Conservation (phyloP, 2,329 filamentous ascomycete species). For the Fusarium sp. region DNA sequence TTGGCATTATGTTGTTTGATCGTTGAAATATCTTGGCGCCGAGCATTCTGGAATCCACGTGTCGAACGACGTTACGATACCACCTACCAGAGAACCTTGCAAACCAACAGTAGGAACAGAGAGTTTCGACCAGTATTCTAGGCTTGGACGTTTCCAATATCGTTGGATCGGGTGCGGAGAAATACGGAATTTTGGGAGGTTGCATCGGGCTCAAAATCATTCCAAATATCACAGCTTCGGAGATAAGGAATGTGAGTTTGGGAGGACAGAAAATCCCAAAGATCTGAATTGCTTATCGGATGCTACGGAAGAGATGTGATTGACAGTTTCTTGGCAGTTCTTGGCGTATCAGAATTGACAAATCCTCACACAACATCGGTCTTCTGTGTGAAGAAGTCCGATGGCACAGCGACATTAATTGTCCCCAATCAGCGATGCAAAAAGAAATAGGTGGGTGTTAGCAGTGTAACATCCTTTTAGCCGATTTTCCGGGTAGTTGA, state of each 20-base stretch:
- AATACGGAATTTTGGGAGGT: neutral
- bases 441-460: neutral
- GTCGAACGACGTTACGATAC: neutral
- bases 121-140: neutral
- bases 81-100: neutral
- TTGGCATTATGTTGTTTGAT: neutral
- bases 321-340: neutral
- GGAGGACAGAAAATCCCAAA: neutral
- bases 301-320: conserved; percentile 7
- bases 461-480: neutral
- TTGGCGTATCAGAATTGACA: neutral
- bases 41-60: neutral
- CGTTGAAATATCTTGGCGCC: neutral
- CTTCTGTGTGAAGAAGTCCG: neutral
- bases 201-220: neutral
- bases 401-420: neutral
- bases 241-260: neutral
- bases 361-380: neutral
- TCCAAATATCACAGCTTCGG: neutral
- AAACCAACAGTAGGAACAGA: neutral
- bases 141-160: neutral
- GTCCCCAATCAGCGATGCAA: neutral
- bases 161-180: neutral
- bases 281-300: neutral
- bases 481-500: neutral